These are phyloP conservation scores for Beta corolliflora DNA, from an alignment of 179 eudicot species.

Conservation along the genomic window DNA sequence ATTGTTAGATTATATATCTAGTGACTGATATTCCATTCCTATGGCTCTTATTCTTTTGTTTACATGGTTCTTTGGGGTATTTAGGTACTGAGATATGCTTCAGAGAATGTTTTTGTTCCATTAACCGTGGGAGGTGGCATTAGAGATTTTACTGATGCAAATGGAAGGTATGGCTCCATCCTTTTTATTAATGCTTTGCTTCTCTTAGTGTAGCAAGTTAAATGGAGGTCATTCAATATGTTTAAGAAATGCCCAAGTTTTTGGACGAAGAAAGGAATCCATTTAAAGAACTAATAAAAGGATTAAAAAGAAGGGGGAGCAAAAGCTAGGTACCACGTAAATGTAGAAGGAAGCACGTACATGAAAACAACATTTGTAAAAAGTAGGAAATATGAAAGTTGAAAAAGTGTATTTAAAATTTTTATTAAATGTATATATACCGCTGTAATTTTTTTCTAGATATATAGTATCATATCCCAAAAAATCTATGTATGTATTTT, in stretches of 20 bases:
- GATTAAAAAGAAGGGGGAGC: background rate
- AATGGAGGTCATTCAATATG: background rate
- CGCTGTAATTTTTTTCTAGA: too few species aligned
- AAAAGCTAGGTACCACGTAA: too few species aligned
- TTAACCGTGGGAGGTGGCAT: constrained; percentile 99
- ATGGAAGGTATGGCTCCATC: constrained; percentile 66
- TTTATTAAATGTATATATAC: too few species aligned
- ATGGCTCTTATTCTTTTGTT: constrained; percentile 2
- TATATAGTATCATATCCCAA: too few species aligned
- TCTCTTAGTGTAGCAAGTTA: background rate
- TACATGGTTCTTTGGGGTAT: constrained; percentile 7
- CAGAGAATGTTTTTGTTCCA: constrained; percentile 95
- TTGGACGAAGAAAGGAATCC: background rate
- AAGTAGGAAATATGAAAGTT: too few species aligned
- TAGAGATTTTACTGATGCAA: constrained; percentile 93
- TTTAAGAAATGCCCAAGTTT: background rate
- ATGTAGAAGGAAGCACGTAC: too few species aligned
- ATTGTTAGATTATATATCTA: background rate
- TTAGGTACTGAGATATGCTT: constrained; percentile 76
- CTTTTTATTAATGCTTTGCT: background rate
- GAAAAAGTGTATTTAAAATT: too few species aligned
- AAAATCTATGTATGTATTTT: too few species aligned
- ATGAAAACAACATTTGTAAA: too few species aligned
- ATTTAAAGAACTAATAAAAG: background rate
- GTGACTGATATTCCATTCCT: background rate